These are phyloP conservation scores for Gossypium arboreum DNA, from an alignment of 345 rosid species.

Conservation along the genomic window DNA sequence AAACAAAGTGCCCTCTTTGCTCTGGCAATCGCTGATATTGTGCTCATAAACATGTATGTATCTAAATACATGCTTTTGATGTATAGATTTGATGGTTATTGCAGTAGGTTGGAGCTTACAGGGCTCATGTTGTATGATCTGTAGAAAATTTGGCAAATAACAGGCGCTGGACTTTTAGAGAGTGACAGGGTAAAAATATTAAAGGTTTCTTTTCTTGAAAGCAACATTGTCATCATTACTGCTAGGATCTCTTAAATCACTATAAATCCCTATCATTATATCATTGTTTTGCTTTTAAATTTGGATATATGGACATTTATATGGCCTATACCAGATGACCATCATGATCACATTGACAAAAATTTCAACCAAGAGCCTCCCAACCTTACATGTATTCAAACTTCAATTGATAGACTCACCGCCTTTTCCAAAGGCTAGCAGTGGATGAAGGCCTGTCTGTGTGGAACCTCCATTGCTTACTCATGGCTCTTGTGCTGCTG, in stretches of 20 bases:
- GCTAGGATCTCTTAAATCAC: neutral
- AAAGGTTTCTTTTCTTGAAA: neutral
- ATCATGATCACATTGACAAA: neutral
- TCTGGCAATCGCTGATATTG: conserved; percentile 70
- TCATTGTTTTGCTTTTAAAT: neutral
- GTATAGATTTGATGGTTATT: neutral
- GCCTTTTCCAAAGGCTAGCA: neutral
- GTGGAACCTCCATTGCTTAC: neutral
- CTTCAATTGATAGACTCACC: neutral
- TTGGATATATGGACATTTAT: neutral
- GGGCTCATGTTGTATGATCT: neutral
- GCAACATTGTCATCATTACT: neutral
- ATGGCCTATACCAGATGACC: neutral
- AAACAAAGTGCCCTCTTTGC: conserved; percentile 77
- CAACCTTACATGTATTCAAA: neutral
- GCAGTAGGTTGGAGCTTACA: neutral
- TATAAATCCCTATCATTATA: neutral
- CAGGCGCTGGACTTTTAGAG: neutral
- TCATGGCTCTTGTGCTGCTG: neutral
- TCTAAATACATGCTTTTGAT: neutral
- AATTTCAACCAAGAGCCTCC: neutral
- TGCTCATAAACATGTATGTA: conserved; percentile 69
- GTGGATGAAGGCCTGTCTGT: neutral
- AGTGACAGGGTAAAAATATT: neutral
- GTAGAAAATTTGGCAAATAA: neutral